phyloP scores from a whole-genome alignment of 768 basidiomycete genomes.

The Termitomyces bulborhizus region DNA sequence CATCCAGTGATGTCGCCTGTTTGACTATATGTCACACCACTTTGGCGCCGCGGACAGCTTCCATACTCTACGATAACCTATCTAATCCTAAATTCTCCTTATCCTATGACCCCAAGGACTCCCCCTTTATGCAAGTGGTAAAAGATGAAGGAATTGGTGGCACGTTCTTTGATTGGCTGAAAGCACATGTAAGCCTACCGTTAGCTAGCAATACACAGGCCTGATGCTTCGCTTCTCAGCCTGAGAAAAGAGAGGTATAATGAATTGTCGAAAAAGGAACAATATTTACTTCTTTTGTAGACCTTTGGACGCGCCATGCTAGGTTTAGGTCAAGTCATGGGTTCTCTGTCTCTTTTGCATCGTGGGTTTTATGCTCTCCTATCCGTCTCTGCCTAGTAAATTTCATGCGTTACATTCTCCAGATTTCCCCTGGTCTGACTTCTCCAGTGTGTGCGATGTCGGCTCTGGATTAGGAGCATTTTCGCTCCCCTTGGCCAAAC shows the following conservation, averaged over 20 bases:
- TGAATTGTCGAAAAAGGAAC: not conserved
- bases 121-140: slow-evolving; percentile 13
- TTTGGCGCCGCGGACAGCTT: slow-evolving; percentile 1
- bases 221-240: not conserved
- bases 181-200: not conserved
- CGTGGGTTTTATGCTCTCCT: slow-evolving; percentile 11
- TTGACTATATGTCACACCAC: slow-evolving; percentile 16
- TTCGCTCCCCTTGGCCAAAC: slow-evolving; percentile 26
- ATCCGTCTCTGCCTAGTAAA: not conserved
- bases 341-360: slow-evolving; percentile 22
- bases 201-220: not conserved
- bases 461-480: slow-evolving; percentile 33
- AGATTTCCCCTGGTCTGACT: slow-evolving; percentile 9
- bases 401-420: not conserved
- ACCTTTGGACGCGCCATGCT: slow-evolving; percentile 29
- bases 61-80: slow-evolving; percentile 9
- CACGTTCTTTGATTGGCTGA: slow-evolving; percentile 5
- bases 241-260: slow-evolving; percentile 4
- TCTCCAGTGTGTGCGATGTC: slow-evolving; percentile 31
- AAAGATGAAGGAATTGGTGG: slow-evolving; percentile 6
- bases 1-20: slow-evolving; percentile 18
- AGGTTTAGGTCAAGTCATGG: slow-evolving; percentile 25
- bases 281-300: not conserved
- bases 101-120: slow-evolving; percentile 11
- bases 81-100: slow-evolving; percentile 11